Percentiles rank a stretch among this genome's conserved stretches.
Evolutionary conservation across 306 rosid genomes (phyloP).

Genomic region (Quercus variabilis): DNA sequence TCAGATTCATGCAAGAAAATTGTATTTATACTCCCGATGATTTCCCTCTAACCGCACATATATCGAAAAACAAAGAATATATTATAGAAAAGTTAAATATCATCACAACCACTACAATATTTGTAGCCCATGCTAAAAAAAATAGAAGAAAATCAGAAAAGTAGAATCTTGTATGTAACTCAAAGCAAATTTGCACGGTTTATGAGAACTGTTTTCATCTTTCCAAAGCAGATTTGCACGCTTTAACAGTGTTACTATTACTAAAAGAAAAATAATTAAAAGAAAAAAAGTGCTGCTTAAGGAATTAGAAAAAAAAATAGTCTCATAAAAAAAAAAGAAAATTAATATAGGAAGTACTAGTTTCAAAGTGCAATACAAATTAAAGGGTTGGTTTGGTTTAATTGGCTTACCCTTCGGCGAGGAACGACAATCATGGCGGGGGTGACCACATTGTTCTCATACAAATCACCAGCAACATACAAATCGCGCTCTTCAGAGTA

Average conservation of each 20-base stretch:
- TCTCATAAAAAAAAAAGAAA: too few relatives aligned
- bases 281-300: neutral
- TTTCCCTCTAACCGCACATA: too few relatives aligned
- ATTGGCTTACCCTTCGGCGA: slow-evolving; percentile 56
- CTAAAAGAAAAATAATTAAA: neutral
- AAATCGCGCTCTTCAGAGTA: slow-evolving; percentile 63
- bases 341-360: neutral
- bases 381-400: neutral
- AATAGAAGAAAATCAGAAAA: neutral
- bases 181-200: neutral
- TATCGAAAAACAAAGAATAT: too few relatives aligned
- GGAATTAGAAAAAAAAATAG: too few relatives aligned
- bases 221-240: neutral
- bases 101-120: too few relatives aligned
- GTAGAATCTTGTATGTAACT: neutral
- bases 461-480: slow-evolving; percentile 70
- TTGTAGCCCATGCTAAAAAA: too few relatives aligned
- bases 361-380: neutral
- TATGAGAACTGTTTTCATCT: neutral
- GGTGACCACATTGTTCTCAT: slow-evolving; percentile 63
- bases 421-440: slow-evolving; percentile 90
- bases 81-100: too few relatives aligned
- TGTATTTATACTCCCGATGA: too few relatives aligned
- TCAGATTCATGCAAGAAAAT: too few relatives aligned
- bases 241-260: neutral